A percentile compares a stretch with the other conserved stretches of the same genome.
Conservation (phyloP, 306 rosid genomes). For the Malus fusca region DNA sequence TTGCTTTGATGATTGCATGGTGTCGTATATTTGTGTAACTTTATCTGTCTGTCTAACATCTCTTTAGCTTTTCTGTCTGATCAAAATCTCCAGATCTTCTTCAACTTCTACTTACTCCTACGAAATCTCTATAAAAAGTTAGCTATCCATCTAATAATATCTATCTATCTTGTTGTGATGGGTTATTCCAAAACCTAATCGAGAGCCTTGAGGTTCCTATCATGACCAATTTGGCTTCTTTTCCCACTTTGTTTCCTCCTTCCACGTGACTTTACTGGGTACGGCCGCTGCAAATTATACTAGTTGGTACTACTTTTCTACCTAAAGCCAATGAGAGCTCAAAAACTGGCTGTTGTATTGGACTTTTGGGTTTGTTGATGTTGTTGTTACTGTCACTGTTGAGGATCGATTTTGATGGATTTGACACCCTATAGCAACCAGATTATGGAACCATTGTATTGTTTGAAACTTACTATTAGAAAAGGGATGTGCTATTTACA, state of each 20-base stretch:
- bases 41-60: slow-evolving; percentile 1
- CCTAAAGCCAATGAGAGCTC: not conserved
- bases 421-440: slow-evolving; percentile 28
- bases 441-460: not conserved
- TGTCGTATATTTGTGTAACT: slow-evolving; percentile 10
- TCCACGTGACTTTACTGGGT: slow-evolving; percentile 65
- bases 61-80: slow-evolving; percentile 17
- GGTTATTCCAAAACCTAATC: slow-evolving; percentile 23
- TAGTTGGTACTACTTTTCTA: not conserved
- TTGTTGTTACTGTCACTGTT: not conserved
- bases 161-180: slow-evolving; percentile 1
- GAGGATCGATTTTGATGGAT: slow-evolving; percentile 41
- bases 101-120: slow-evolving; percentile 2
- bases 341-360: slow-evolving; percentile 37
- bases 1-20: slow-evolving; percentile 32
- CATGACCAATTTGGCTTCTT: slow-evolving; percentile 38
- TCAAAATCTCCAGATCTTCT: slow-evolving; percentile 29
- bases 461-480: not conserved
- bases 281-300: slow-evolving; percentile 4
- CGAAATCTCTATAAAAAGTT: slow-evolving; percentile 17
- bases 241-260: slow-evolving; percentile 13
- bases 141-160: not conserved
- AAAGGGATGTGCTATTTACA: too few relatives aligned
- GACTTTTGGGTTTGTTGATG: not conserved
- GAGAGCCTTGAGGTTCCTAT: slow-evolving; percentile 34